A percentile compares a stretch with the other conserved stretches of the same genome.
Evolutionary conservation across 306 rosid genomes (phyloP).

Genomic region (Prunus fruticosa): DNA sequence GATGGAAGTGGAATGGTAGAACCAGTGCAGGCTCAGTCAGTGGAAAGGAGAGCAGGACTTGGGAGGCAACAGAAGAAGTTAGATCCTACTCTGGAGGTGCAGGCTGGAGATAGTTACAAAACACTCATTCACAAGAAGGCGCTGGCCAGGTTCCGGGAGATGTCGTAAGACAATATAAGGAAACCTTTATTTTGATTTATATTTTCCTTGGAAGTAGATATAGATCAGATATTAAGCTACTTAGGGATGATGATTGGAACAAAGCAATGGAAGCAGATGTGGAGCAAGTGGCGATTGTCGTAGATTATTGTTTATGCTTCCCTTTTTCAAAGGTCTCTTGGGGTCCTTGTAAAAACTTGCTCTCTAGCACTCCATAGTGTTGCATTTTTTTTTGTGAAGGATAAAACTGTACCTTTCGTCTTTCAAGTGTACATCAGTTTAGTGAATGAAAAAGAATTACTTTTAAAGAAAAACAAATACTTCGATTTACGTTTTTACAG

Average conservation of each 20-base stretch:
- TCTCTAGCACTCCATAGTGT: not conserved
- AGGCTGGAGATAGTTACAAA: constrained; percentile 90
- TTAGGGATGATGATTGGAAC: not conserved
- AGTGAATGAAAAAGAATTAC: no score
- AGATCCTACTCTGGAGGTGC: constrained; percentile 82
- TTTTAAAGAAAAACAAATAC: no score
- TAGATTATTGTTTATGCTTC: not conserved
- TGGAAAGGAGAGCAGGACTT: constrained; percentile 87
- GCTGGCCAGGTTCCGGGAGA: constrained; percentile 90
- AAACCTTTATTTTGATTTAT: not conserved
- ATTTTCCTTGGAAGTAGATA: not conserved
- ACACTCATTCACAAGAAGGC: constrained; percentile 94
- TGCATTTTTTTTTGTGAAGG: not conserved
- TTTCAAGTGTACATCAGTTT: not conserved
- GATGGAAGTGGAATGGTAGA: constrained; percentile 97
- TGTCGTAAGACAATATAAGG: constrained; percentile 37
- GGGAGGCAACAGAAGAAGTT: constrained; percentile 91
- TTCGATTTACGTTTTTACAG: no score
- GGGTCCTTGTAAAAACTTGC: not conserved
- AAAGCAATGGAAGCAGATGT: not conserved
- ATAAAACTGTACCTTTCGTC: not conserved
- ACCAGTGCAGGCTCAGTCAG: constrained; percentile 87
- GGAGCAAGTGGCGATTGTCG: not conserved
- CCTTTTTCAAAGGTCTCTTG: not conserved
- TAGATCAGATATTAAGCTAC: not conserved